Evolutionary conservation across 768 basidiomycete species (phyloP), one percentile per base, ranked within the genome.

Genomic region (Boletellus ananas): DNA sequence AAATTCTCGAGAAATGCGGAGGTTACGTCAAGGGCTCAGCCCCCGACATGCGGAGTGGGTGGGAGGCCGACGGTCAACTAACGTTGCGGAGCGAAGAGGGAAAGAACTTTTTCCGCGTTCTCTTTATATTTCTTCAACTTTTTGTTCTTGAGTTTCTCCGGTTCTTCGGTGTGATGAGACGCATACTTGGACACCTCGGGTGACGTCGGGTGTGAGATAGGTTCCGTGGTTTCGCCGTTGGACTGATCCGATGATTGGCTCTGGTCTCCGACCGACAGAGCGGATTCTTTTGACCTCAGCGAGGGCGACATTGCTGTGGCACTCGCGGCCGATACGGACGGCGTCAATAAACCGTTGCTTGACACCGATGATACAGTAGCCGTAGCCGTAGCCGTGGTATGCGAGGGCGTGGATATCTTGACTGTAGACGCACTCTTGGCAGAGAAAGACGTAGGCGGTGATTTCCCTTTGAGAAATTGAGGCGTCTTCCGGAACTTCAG

Each of bases 111-210:
- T 74, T 90, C 89, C 3, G 90, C 88, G 54, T 84, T 86, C 63
- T 90, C 84, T 72, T 90, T 91, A 73, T 89, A 88, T 72, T 84
- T 90, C 76, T 85, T 87, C 68, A 89, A 66, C 69, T 86, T 90
- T 74, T 80, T 88, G 61, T 67, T 82, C 79, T 79, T 84, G 53
- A 73, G 72, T 63, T 80, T 84, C 60, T 83, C 78, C n/a, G 75
- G 72, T 50, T 79, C 72, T 44, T 77, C 75, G 5, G 50, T 51
- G 9, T 62, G 62, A 23, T 70, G 61, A 16, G 70, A 58, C 5
- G 48, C 23, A 20, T 58, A 50, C 47, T 67, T 70, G 47, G 61
- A 52, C 5, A 61, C 72, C 65, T 69, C 65, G 11, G 64, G 70
- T 12, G 41, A 63, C 50, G 61, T 58, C 35, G 57, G 58, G 25